Conservation (phyloP, 176 grass and related monocot genomes). For the Elymus sibiricus region DNA sequence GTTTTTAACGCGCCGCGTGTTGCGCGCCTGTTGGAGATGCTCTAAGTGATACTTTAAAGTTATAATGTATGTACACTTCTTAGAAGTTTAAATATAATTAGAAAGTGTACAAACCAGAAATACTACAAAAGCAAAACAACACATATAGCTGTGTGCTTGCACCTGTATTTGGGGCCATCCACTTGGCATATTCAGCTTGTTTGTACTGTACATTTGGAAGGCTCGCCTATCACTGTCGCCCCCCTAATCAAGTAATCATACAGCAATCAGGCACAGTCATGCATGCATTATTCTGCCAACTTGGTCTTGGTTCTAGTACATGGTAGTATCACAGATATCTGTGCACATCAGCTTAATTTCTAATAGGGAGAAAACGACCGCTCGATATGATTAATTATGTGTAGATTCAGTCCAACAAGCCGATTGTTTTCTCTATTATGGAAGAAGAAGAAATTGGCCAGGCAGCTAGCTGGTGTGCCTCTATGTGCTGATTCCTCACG, state of each 20-base stretch:
- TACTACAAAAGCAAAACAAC: not conserved
- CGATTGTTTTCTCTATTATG: not conserved
- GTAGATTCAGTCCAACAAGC: not conserved
- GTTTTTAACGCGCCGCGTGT: too few species aligned
- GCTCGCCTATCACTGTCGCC: not conserved
- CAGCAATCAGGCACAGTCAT: not conserved
- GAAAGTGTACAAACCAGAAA: not conserved
- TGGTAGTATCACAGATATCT: not conserved
- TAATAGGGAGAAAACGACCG: not conserved
- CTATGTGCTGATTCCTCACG: not conserved
- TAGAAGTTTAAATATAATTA: not conserved
- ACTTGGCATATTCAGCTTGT: not conserved
- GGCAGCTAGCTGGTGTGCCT: not conserved
- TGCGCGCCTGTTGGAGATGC: too few species aligned
- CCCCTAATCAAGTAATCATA: conserved; percentile 22
- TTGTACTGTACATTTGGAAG: not conserved
- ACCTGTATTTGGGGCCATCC: not conserved
- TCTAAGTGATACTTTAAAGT: not conserved
- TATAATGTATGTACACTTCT: not conserved
- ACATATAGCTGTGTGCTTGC: not conserved
- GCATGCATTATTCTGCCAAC: not conserved
- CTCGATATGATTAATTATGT: not conserved
- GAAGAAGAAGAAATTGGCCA: not conserved
- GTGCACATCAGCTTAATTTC: not conserved
- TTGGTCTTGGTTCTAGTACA: not conserved